A percentile compares a stretch with the other conserved stretches of the same genome.
phyloP scores from a whole-genome alignment of 352 stramenopile genomes.

The Phytopythium sindhum region DNA sequence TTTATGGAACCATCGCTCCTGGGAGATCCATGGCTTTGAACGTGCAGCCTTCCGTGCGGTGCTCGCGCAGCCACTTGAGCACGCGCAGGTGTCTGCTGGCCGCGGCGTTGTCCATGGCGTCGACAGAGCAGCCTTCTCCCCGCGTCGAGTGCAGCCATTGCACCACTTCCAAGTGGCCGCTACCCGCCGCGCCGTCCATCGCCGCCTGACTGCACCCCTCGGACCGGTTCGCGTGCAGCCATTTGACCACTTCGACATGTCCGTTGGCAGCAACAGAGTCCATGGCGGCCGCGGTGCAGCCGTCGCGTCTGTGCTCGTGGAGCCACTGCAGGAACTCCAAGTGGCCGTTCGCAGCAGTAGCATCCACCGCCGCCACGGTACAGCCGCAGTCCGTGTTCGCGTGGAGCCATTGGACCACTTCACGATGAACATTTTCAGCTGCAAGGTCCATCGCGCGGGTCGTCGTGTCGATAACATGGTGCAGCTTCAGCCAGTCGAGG shows the following conservation, averaged over 20 bases:
- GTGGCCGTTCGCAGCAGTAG: constrained; percentile 7
- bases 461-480: constrained; percentile 12
- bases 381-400: constrained; percentile 15
- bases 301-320: constrained; percentile 16
- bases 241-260: constrained; percentile 20
- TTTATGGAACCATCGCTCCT: too few species aligned
- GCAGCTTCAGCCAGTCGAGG: constrained; percentile 19
- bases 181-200: constrained; percentile 12
- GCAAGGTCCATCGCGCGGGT: constrained; percentile 18
- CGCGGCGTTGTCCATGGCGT: constrained; percentile 18
- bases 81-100: constrained; percentile 18
- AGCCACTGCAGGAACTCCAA: constrained; percentile 25
- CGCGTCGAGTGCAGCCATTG: constrained; percentile 15
- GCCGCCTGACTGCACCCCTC: constrained; percentile 16
- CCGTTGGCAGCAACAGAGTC: constrained; percentile 4
- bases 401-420: constrained; percentile 24
- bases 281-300: constrained; percentile 12
- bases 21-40: constrained; percentile 33
- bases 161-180: constrained; percentile 19
- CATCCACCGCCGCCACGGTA: constrained; percentile 4
- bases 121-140: constrained; percentile 14
- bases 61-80: constrained; percentile 24
- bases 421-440: constrained; percentile 18
- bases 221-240: constrained; percentile 14
- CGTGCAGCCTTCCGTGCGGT: constrained; percentile 14